These are phyloP conservation scores for Pythium phragmitis DNA, from an alignment of 352 stramenopile species.

Conservation along the genomic window DNA sequence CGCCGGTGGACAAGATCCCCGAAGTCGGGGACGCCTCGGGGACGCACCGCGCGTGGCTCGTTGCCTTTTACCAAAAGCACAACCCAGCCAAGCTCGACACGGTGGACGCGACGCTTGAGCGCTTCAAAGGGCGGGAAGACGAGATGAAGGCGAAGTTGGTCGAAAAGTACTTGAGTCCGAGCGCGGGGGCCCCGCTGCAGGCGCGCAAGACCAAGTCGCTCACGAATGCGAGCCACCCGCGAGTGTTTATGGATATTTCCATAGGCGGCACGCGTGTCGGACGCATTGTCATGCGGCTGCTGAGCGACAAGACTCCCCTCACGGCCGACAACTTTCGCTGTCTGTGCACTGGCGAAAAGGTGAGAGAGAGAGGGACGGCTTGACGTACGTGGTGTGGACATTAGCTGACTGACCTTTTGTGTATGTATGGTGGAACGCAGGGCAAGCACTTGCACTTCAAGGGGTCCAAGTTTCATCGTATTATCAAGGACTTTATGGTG, in stretches of 20 bases:
- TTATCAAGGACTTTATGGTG: slow-evolving; percentile 94
- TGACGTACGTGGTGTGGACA: too few species aligned
- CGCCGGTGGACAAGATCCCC: neutral
- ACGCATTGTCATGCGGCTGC: slow-evolving; percentile 94
- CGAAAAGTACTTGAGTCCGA: slow-evolving; percentile 51
- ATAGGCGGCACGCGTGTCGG: slow-evolving; percentile 81
- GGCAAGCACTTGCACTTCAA: slow-evolving; percentile 77
- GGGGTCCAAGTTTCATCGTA: slow-evolving; percentile 86
- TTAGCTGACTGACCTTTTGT: slow-evolving; percentile 26
- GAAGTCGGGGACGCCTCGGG: neutral
- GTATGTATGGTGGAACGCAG: neutral
- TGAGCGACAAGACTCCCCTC: slow-evolving; percentile 91
- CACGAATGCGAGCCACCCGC: slow-evolving; percentile 66
- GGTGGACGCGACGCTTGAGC: slow-evolving; percentile 55
- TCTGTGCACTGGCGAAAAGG: slow-evolving; percentile 77
- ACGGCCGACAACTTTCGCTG: slow-evolving; percentile 96
- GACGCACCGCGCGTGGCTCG: slow-evolving; percentile 38
- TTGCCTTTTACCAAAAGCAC: slow-evolving; percentile 68
- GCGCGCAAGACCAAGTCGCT: slow-evolving; percentile 49
- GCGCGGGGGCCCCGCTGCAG: slow-evolving; percentile 32
- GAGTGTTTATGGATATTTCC: slow-evolving; percentile 95
- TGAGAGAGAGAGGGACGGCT: slow-evolving; percentile 12
- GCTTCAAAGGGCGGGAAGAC: slow-evolving; percentile 58
- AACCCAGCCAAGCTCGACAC: slow-evolving; percentile 55
- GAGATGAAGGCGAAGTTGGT: slow-evolving; percentile 69